Conservation (phyloP, 2,329 filamentous ascomycete species). For the Rutstroemia sp. region DNA sequence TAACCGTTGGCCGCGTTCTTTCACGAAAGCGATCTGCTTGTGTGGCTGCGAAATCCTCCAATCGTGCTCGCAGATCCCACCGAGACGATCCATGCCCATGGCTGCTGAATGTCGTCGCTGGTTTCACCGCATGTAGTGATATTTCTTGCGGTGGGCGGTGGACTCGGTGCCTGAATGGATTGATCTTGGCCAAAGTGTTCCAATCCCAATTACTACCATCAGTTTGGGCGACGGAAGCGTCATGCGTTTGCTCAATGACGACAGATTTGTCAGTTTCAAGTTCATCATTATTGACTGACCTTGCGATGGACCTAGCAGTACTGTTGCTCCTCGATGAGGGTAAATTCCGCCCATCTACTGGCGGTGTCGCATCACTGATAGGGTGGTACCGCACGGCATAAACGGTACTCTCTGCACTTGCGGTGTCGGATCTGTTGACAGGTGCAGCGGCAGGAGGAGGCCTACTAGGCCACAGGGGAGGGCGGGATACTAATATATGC, state of each 20-base stretch:
- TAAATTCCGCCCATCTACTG: conserved; percentile 7
- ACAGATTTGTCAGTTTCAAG: conserved; percentile 14
- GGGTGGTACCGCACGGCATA: conserved; percentile 57
- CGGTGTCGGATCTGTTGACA: conserved; percentile 53
- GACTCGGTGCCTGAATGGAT: conserved; percentile 24
- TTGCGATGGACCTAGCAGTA: conserved; percentile 16
- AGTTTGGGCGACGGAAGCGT: conserved; percentile 6
- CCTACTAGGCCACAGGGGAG: conserved; percentile 43
- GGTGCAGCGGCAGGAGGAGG: conserved; percentile 49
- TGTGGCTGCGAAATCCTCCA: conserved; percentile 54
- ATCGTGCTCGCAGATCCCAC: conserved; percentile 49
- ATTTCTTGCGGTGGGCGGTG: conserved; percentile 28
- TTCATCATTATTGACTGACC: conserved; percentile 1
- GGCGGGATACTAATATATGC: conserved; percentile 15
- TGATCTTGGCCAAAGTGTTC: conserved; percentile 20
- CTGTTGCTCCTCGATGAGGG: conserved; percentile 19
- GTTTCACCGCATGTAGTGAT: conserved; percentile 21
- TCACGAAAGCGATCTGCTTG: conserved; percentile 55
- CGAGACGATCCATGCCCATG: conserved; percentile 23
- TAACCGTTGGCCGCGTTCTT: conserved; percentile 44
- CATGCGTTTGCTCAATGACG: conserved; percentile 20
- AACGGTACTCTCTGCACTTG: conserved; percentile 56
- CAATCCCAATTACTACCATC: conserved; percentile 12
- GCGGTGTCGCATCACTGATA: conserved; percentile 36
- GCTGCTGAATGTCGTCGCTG: conserved; percentile 10